Evolutionary conservation across 345 rosid species (phyloP).

Genomic region (Eucalyptus urophylla): DNA sequence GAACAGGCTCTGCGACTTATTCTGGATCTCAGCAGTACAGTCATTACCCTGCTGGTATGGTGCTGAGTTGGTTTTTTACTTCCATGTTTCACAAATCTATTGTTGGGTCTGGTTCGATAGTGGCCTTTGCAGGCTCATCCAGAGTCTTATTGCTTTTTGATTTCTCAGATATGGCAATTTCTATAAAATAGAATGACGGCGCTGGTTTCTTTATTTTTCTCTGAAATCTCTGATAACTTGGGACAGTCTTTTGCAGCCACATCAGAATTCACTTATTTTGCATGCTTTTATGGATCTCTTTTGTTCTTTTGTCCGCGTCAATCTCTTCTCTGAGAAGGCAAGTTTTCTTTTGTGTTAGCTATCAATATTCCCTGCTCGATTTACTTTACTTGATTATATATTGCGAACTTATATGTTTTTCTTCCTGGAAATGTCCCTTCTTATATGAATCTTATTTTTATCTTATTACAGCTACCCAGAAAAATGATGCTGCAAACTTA

Average conservation of each 20-base stretch:
- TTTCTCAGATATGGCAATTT: not conserved
- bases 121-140: not conserved
- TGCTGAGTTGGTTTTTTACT: not conserved
- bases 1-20: conserved; percentile 95
- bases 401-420: not conserved
- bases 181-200: not conserved
- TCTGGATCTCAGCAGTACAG: conserved; percentile 96
- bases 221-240: conserved; percentile 49
- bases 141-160: not conserved
- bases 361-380: not conserved
- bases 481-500: conserved; percentile 95
- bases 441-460: not conserved
- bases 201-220: not conserved
- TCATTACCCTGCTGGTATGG: conserved; percentile 94
- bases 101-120: not conserved
- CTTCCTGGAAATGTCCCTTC: not conserved
- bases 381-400: not conserved
- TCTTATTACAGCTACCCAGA: conserved; percentile 65
- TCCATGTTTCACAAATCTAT: not conserved
- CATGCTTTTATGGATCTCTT: conserved; percentile 99
- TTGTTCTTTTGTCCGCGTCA: conserved; percentile 90
- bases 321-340: conserved; percentile 95
- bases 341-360: conserved; percentile 2
- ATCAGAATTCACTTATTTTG: conserved; percentile 94
- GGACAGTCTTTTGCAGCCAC: conserved; percentile 88